Conservation (phyloP, 2,329 filamentous ascomycete species). For the Phialocephala subalpina region DNA sequence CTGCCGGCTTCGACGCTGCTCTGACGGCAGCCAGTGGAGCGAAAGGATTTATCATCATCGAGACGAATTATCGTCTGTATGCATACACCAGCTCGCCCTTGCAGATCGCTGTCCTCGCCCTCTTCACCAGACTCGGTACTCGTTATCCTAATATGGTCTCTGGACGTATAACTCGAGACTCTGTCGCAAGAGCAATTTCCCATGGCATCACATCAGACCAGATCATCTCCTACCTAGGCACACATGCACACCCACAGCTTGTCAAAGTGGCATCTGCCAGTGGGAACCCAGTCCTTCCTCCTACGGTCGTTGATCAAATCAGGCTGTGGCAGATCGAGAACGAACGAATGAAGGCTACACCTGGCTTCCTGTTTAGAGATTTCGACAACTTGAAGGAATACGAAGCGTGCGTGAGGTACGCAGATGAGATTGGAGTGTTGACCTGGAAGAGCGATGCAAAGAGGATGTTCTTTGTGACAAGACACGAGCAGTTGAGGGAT, state of each 20-base stretch:
- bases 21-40: constrained; percentile 55
- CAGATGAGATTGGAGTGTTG: constrained; percentile 88
- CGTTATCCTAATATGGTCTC: constrained; percentile 95
- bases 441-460: constrained; percentile 84
- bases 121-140: constrained; percentile 88
- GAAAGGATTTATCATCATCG: constrained; percentile 90
- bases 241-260: constrained; percentile 96
- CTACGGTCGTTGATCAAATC: constrained; percentile 97
- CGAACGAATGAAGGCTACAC: constrained; percentile 86
- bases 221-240: constrained; percentile 90
- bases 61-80: constrained; percentile 98
- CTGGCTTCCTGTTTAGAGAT: constrained; percentile 89
- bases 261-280: constrained; percentile 57
- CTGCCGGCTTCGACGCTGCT: constrained; percentile 73
- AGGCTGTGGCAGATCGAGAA: constrained; percentile 97
- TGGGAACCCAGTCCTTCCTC: constrained; percentile 77
- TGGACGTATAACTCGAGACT: constrained; percentile 87
- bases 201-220: constrained; percentile 95
- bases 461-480: constrained; percentile 89
- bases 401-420: constrained; percentile 75
- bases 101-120: constrained; percentile 90
- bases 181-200: constrained; percentile 85
- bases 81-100: constrained; percentile 94
- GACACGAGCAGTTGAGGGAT: constrained; percentile 86
- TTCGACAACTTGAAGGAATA: constrained; percentile 79